phyloP scores from a whole-genome alignment of 805 yeast species.

The Saturnispora besseyi region DNA sequence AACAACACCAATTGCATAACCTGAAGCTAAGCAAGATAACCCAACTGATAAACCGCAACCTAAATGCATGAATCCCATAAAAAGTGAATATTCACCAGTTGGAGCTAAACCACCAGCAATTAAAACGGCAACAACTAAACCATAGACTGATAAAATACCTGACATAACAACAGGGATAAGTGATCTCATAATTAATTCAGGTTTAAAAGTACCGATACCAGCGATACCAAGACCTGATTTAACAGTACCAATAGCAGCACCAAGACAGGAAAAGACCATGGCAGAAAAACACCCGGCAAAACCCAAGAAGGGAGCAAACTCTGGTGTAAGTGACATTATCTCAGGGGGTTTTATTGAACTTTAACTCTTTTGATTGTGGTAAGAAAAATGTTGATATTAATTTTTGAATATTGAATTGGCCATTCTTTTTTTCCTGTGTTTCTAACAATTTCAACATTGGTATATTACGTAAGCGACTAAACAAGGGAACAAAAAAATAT shows the following conservation, averaged over 20 bases:
- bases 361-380: not conserved
- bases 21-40: conserved; percentile 91
- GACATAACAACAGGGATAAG: conserved; percentile 97
- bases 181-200: conserved; percentile 92
- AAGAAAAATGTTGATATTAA: not conserved
- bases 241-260: conserved; percentile 98
- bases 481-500: no score
- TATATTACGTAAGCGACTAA: not conserved
- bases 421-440: not conserved
- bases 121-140: conserved; percentile 90
- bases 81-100: conserved; percentile 67
- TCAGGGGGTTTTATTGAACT: not conserved
- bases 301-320: conserved; percentile 94
- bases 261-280: conserved; percentile 86
- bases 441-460: not conserved
- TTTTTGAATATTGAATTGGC: not conserved
- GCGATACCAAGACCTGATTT: conserved; percentile 97
- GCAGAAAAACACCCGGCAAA: conserved; percentile 96
- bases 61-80: conserved; percentile 96
- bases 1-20: conserved; percentile 97
- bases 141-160: conserved; percentile 95
- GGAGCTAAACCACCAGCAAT: conserved; percentile 90
- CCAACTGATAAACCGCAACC: conserved; percentile 96
- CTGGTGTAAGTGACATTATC: conserved; percentile 44
- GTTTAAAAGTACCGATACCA: conserved; percentile 96